Evolutionary conservation across 805 yeast species (phyloP), one percentile per base, ranked within the genome.

Genomic region (Ogataea parapolymorpha): DNA sequence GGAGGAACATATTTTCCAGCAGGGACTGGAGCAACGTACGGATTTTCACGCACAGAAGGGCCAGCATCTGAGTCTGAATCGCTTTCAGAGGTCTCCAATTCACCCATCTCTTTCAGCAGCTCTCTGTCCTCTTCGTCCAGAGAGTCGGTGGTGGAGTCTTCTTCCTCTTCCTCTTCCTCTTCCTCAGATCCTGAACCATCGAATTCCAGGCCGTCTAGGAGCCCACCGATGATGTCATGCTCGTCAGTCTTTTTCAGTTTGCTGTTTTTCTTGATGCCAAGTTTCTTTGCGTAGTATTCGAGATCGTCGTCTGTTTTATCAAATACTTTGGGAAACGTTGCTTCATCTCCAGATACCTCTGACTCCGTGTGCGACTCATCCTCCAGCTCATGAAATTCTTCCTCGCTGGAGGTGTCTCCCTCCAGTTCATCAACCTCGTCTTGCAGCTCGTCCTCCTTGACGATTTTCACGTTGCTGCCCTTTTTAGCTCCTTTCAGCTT

Each of bases 141-240:
- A 3, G 55, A 60, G 32, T 57, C 56, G 5, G 32, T 29, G 32
- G 32, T 29, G n/a, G 28, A 48, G 8, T 17, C 39, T 44, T 28
- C 26, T 14, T 26, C 34, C 2, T 46, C 41, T 15, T 15, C 16
- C 16, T 15, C 16, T 15, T 15, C 39, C 45, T 28, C 26, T 14
- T 26, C 34, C 2, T 46, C 41, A 17, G 38, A 45, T 3, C 10
- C n/a, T 11, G 8, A 12, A 45, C 67, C 66, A 30, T 73, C 80
- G 37, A 77, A 62, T 46, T 79, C 83, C n/a, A 78, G 62, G 0
- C 90, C 95, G 39, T 86, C 95, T 4, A 89, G 65, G 16, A 89
- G 58, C n/a, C 89, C 95, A 33, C 85, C 95, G 35, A 89, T 68
- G 2, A 82, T 75, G 61, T 88, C 96, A 55, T 83, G 85, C 11